A percentile compares a stretch with the other conserved stretches of the same genome.
These are phyloP conservation scores for Schwanniomyces polymorphus DNA, from an alignment of 805 yeast genomes.

Conservation along the genomic window DNA sequence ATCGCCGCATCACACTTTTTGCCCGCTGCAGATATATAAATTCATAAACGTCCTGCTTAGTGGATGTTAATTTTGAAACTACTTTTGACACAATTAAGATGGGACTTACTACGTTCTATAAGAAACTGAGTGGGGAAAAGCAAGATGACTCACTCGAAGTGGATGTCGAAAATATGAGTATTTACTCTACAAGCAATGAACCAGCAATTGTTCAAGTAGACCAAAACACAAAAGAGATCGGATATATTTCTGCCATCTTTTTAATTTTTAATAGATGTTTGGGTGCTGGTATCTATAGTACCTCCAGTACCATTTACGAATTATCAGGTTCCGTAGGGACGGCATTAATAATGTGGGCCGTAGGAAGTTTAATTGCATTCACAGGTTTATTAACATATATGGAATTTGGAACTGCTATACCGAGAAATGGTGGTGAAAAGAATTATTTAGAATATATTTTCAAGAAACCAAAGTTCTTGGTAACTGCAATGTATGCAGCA, in stretches of 20 bases:
- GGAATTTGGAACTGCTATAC: conserved; percentile 77
- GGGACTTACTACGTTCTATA: not conserved
- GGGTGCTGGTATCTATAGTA: conserved; percentile 73
- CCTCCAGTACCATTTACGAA: conserved; percentile 61
- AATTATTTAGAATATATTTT: conserved; percentile 74
- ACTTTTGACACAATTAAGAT: not conserved
- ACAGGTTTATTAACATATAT: conserved; percentile 62
- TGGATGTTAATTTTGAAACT: not conserved
- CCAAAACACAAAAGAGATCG: conserved; percentile 45
- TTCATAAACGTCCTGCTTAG: not conserved
- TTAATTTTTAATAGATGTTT: conserved; percentile 67
- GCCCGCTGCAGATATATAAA: not conserved
- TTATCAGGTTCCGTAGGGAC: conserved; percentile 72
- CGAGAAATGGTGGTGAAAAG: conserved; percentile 85
- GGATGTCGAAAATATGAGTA: not conserved
- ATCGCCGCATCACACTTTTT: not conserved
- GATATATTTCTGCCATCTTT: conserved; percentile 44
- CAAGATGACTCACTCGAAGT: not conserved
- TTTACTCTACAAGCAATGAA: not conserved
- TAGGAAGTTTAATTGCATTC: conserved; percentile 68
- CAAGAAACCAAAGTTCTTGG: conserved; percentile 65
- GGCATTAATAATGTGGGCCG: conserved; percentile 69
- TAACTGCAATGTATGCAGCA: conserved; percentile 62
- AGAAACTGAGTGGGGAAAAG: not conserved
- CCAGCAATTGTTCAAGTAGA: conserved; percentile 38